A percentile compares a stretch with the other conserved stretches of the same genome.
Evolutionary conservation across 805 yeast species (phyloP).

Genomic region (Ogataea nitratoaversa): DNA sequence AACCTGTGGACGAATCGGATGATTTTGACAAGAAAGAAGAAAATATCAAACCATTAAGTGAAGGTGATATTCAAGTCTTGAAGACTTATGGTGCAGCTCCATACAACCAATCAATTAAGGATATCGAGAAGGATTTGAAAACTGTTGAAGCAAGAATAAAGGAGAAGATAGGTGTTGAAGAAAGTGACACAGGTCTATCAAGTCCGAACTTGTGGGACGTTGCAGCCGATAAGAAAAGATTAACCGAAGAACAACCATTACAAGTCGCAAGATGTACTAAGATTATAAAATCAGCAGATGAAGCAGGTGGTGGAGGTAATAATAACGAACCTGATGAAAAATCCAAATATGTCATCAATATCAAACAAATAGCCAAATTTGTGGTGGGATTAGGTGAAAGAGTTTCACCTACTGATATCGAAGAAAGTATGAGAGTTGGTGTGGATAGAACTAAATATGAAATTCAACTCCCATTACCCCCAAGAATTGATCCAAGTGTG

Average conservation of each 20-base stretch:
- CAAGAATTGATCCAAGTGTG: slow-evolving; percentile 94
- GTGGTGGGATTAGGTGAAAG: slow-evolving; percentile 96
- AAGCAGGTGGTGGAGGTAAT: slow-evolving; percentile 17
- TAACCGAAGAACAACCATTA: slow-evolving; percentile 90
- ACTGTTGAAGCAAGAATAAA: slow-evolving; percentile 82
- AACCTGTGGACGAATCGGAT: slow-evolving; percentile 67
- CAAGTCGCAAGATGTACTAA: slow-evolving; percentile 99
- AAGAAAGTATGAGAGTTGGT: slow-evolving; percentile 99
- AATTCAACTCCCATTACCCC: slow-evolving; percentile 95
- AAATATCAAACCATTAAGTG: slow-evolving; percentile 81
- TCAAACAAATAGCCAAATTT: slow-evolving; percentile 97
- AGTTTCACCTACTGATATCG: slow-evolving; percentile 97
- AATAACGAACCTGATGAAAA: slow-evolving; percentile 55
- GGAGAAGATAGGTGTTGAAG: slow-evolving; percentile 91
- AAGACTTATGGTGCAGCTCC: slow-evolving; percentile 98
- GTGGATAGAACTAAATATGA: slow-evolving; percentile 97
- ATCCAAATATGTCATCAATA: slow-evolving; percentile 89
- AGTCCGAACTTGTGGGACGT: slow-evolving; percentile 98
- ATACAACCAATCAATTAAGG: slow-evolving; percentile 75
- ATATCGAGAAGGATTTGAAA: slow-evolving; percentile 81
- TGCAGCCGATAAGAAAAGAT: slow-evolving; percentile 89
- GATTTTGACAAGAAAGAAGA: slow-evolving; percentile 52
- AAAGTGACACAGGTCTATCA: slow-evolving; percentile 96
- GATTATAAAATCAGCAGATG: slow-evolving; percentile 68
- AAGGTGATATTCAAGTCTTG: slow-evolving; percentile 95